phyloP scores from a whole-genome alignment of 1,284 basidiomycete species.

The Meira nashicola region DNA sequence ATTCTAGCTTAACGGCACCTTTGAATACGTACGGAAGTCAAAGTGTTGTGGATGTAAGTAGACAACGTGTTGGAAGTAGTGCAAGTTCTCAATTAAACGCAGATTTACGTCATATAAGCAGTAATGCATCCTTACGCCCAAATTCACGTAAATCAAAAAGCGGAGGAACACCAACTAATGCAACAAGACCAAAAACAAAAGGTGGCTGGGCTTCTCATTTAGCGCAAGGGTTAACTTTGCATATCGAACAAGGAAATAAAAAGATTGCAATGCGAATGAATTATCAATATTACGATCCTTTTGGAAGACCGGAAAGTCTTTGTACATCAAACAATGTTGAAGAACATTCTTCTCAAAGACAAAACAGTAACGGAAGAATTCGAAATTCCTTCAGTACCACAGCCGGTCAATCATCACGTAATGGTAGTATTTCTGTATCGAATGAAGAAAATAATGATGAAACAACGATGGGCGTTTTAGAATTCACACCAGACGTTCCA shows the following conservation, averaged over 20 bases:
- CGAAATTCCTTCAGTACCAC: too few relatives aligned
- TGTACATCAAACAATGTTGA: neutral
- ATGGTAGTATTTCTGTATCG: too few relatives aligned
- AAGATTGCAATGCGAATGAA: conserved; percentile 22
- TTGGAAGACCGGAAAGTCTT: conserved; percentile 32
- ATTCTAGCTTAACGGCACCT: conserved; percentile 19
- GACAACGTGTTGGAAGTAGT: neutral
- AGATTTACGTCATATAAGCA: too few relatives aligned
- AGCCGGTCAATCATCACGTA: too few relatives aligned
- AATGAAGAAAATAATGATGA: too few relatives aligned
- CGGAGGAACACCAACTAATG: neutral
- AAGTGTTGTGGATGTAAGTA: neutral
- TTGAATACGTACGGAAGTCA: conserved; percentile 11
- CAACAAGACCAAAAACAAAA: conserved; percentile 7
- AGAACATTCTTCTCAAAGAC: too few relatives aligned
- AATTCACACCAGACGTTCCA: too few relatives aligned
- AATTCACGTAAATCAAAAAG: too few relatives aligned
- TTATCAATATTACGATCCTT: conserved; percentile 42
- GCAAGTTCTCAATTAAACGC: neutral
- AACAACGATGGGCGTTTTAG: too few relatives aligned
- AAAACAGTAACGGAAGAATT: too few relatives aligned
- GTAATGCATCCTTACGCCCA: too few relatives aligned
- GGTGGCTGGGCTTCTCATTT: conserved; percentile 41
- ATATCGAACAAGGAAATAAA: conserved; percentile 31
- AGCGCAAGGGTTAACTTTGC: conserved; percentile 32